Evolutionary conservation across 2,329 filamentous ascomycete genomes (phyloP), one percentile per base, ranked within the genome.

Genomic region (Didymella segeticola): DNA sequence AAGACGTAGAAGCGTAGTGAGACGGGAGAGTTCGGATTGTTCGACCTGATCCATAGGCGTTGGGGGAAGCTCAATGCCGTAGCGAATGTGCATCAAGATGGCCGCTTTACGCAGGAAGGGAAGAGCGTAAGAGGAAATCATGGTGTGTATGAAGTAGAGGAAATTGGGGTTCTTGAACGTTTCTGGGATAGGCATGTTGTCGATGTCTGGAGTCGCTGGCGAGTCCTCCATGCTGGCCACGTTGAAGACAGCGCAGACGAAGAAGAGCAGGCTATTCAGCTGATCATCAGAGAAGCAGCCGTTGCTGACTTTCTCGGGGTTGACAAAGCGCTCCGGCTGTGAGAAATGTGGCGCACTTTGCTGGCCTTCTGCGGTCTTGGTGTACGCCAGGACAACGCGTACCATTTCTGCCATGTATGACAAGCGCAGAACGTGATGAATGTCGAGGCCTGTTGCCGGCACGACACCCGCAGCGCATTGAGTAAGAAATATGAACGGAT

Each of bases 321-420:
- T 71, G 43, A 67, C 59, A 43, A 71, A 70, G 14, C 55, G 61
- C 30, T 67, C 62, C 1, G 58, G 60, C 7, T 65, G 38, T 23
- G 53, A 41, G 43, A 56, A 51, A 19, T 52, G 53, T 19, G 57
- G 48, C 17, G 37, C 46, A 15, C 46, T 51, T 19, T 53, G 43
- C 25, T 53, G 53, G 5, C 52, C 56, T 17, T 49, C 57, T 8
- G 41, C 52, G 17, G 52, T 60, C 27, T 53, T 47, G 9, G 62
- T 75, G 67, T 84, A 85, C 7, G 83, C 80, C 12, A 86, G 70
- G 14, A 91, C 82, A 5, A 92, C 87, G 76, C 96, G 96, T 55
- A 96, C 86, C 52, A 99, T 86, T 75, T 99, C 95, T 2, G 91
- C 91, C 49, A 96, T 82, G 70, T 96, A 97, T 76, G 92, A 97